A percentile compares a stretch with the other conserved stretches of the same genome.
Conservation (phyloP, 352 stramenopile species). For the Globisporangium radiosum region DNA sequence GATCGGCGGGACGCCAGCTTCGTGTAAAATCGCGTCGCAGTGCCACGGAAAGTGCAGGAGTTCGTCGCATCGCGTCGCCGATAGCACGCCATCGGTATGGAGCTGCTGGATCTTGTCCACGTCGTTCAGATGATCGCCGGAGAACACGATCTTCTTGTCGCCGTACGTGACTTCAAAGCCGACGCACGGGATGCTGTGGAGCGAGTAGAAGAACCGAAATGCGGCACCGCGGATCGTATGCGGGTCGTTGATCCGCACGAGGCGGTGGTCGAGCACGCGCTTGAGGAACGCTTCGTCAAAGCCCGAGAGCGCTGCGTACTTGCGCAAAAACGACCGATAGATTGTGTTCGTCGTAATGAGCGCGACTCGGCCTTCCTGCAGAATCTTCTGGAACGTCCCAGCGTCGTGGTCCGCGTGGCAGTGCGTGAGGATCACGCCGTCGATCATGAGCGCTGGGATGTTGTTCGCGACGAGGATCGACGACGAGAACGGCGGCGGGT, state of each 20-base stretch:
- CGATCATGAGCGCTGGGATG: conserved; percentile 90
- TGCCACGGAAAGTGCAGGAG: conserved; percentile 93
- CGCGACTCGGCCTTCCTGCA: conserved; percentile 91
- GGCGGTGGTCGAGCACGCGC: conserved; percentile 88
- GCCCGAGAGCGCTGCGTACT: conserved; percentile 93
- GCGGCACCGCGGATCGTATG: conserved; percentile 91
- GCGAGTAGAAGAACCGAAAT: conserved; percentile 96
- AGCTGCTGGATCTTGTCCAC: conserved; percentile 85
- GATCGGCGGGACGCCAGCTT: conserved; percentile 92
- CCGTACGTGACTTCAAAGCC: conserved; percentile 92
- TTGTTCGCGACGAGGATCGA: conserved; percentile 82
- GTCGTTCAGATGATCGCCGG: conserved; percentile 94
- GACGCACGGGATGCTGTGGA: conserved; percentile 95
- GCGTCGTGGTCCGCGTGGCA: conserved; percentile 96
- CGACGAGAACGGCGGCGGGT: conserved; percentile 90
- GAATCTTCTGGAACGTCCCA: conserved; percentile 95
- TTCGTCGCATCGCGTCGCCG: conserved; percentile 76
- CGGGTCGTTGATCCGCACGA: conserved; percentile 90
- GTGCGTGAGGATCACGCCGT: conserved; percentile 95
- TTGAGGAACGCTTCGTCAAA: conserved; percentile 89
- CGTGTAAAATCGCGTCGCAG: conserved; percentile 91
- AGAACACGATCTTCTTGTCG: conserved; percentile 94
- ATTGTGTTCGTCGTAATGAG: conserved; percentile 96
- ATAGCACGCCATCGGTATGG: conserved; percentile 82
- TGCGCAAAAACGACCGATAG: conserved; percentile 95